phyloP scores from a whole-genome alignment of 768 basidiomycete species.

The Gloeopeniophorella convolvens region DNA sequence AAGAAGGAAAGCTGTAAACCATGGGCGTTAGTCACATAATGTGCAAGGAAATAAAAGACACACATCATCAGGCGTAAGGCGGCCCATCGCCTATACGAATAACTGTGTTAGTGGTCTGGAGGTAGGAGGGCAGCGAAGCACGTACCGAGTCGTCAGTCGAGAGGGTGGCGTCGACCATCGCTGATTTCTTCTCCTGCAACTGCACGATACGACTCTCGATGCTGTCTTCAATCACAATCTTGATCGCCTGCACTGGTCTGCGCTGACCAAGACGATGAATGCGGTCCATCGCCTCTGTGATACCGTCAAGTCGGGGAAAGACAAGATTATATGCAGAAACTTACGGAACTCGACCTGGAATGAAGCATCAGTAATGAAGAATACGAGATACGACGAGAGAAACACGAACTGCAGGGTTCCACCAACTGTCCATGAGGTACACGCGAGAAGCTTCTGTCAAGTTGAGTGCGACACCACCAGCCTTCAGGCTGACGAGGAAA shows the following conservation, averaged over 20 bases:
- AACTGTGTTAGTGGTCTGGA: conserved; percentile 7
- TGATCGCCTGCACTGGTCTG: conserved; percentile 88
- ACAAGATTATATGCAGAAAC: conserved; percentile 26
- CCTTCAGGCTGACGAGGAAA: conserved; percentile 95
- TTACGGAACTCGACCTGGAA: conserved; percentile 74
- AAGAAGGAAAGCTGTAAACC: conserved; percentile 36
- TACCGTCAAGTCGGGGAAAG: background rate
- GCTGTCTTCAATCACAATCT: conserved; percentile 91
- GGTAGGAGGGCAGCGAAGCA: conserved; percentile 1
- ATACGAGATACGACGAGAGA: background rate
- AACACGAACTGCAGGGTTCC: conserved; percentile 82
- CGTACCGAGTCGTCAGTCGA: conserved; percentile 74
- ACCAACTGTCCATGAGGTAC: conserved; percentile 97
- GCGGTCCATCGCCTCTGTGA: conserved; percentile 89
- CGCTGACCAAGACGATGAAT: conserved; percentile 96
- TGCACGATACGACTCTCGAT: conserved; percentile 95
- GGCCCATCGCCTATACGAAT: conserved; percentile 71
- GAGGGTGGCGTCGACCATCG: conserved; percentile 87
- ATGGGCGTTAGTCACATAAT: conserved; percentile 7
- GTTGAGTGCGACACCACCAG: conserved; percentile 90
- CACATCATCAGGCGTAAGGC: conserved; percentile 77
- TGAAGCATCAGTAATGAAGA: background rate
- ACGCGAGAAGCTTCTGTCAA: conserved; percentile 89
- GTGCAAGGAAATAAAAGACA: conserved; percentile 12
- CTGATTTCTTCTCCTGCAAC: conserved; percentile 96